Evolutionary conservation across 257 asterid genomes (phyloP), one percentile per base, ranked within the genome.

Genomic region (Datura wrightii): DNA sequence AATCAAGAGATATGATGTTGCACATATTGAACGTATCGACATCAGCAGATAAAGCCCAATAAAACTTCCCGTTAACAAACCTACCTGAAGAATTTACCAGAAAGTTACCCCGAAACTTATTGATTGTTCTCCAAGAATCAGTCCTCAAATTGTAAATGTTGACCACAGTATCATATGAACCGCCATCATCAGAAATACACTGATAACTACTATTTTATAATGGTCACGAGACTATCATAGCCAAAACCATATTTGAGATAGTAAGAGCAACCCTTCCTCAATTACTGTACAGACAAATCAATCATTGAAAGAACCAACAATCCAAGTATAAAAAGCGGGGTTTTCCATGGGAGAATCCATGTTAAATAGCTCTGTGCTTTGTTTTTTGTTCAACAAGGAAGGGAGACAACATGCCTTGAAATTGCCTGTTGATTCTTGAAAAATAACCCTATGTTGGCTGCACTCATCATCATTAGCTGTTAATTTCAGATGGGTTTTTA

Each of bases 1-100:
- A 63, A 63, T 34, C 71, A 63, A 63, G 42, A 63, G 71, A 63
- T 31, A 63, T 63, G 71, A 63, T 63, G n/a, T 34, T 63, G 71
- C 71, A 63, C 44, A 10, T 63, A 63, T 34, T 63, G 44, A 63
- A 2, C n/a, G 4, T 63, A 63, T 34, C 9, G 5, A 63, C 42
- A 63, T 34, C n/a, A 63, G 10, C 5, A 31, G 71, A 63, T 63
- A 34, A 63, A 31, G 42, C 41, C 70, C 70, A 63, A 63, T 63
- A 63, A 31, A 63, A 37, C 37, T 60, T 60, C 10, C 42, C 70
- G 10, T 31, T 3, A 0, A 63, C 42, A 31, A 63, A 63, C 31
- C 31, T 63, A 63, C 71, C 42, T 0, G 39, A 15, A 62, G 70
- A 62, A 31, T 62, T 62, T 31, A 62, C 37, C 14, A 63, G 15